phyloP scores from a whole-genome alignment of 768 basidiomycete genomes.

The Suillus americanus region DNA sequence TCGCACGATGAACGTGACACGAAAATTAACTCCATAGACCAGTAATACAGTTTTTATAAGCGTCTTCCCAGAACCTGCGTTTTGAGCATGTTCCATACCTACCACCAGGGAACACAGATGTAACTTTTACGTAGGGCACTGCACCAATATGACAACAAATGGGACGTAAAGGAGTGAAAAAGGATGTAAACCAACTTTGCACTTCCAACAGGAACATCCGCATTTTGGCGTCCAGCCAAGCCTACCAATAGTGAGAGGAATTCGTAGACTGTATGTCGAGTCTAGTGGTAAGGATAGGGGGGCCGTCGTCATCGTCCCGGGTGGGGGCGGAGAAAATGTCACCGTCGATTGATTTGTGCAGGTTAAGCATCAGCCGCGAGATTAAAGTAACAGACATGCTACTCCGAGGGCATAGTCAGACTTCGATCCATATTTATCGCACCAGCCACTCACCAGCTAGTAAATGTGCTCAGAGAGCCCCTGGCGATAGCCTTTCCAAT shows the following conservation, averaged over 20 bases:
- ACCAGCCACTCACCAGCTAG: neutral
- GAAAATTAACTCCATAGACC: neutral
- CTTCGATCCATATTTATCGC: neutral
- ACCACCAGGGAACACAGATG: neutral
- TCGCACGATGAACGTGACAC: neutral
- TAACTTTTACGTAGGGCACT: neutral
- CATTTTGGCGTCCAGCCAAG: neutral
- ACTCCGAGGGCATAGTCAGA: neutral
- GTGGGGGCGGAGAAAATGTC: neutral
- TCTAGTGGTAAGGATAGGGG: neutral
- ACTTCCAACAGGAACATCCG: neutral
- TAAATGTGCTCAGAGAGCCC: neutral
- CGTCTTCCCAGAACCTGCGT: neutral
- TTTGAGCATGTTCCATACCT: neutral
- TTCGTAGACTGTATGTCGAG: neutral
- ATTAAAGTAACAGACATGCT: neutral
- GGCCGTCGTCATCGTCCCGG: neutral
- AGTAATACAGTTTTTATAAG: neutral
- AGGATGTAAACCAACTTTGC: neutral
- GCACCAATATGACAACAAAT: neutral
- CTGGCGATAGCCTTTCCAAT: neutral
- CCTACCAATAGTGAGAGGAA: constrained; percentile 1
- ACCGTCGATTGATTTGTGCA: neutral
- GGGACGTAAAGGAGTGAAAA: neutral
- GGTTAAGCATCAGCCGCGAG: neutral